Conservation (phyloP, 1,139 yeast genomes). For the Blastobotrys illinoisensis region DNA sequence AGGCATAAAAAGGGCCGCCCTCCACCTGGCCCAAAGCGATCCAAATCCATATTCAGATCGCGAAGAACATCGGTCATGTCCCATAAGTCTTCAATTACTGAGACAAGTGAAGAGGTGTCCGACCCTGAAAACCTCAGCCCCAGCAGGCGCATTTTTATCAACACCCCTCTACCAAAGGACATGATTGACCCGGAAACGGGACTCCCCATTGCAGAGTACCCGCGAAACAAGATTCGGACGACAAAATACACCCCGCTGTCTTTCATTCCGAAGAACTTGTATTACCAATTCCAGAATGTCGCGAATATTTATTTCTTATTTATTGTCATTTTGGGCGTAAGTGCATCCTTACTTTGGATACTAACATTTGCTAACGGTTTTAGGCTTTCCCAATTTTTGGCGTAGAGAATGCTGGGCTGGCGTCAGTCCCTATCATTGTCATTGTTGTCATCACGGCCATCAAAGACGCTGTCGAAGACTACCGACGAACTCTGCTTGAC, state of each 20-base stretch:
- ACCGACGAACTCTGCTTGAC: slow-evolving; percentile 74
- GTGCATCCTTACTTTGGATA: slow-evolving; percentile 7
- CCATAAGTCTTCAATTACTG: background rate
- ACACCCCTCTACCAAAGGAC: slow-evolving; percentile 59
- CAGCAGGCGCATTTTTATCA: slow-evolving; percentile 41
- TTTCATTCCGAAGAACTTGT: slow-evolving; percentile 77
- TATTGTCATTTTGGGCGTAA: slow-evolving; percentile 65
- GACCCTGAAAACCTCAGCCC: background rate
- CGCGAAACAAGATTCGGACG: slow-evolving; percentile 85
- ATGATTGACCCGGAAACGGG: slow-evolving; percentile 50
- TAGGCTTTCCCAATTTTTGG: slow-evolving; percentile 75
- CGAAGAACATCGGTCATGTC: slow-evolving; percentile 12
- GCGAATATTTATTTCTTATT: slow-evolving; percentile 81
- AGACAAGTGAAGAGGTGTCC: background rate
- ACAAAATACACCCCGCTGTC: slow-evolving; percentile 86
- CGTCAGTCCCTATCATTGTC: slow-evolving; percentile 90
- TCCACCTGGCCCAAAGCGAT: slow-evolving; percentile 25
- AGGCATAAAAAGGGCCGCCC: slow-evolving; percentile 73
- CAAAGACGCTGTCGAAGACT: slow-evolving; percentile 93
- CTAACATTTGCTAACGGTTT: slow-evolving; percentile 3
- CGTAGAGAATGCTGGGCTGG: slow-evolving; percentile 80
- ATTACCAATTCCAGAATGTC: slow-evolving; percentile 72
- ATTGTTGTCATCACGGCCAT: slow-evolving; percentile 83
- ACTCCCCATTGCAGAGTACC: slow-evolving; percentile 38
- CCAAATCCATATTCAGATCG: slow-evolving; percentile 22